Evolutionary conservation across 495 filamentous ascomycete species (phyloP), one percentile per base, ranked within the genome.

Genomic region (Penicillium paxilli): DNA sequence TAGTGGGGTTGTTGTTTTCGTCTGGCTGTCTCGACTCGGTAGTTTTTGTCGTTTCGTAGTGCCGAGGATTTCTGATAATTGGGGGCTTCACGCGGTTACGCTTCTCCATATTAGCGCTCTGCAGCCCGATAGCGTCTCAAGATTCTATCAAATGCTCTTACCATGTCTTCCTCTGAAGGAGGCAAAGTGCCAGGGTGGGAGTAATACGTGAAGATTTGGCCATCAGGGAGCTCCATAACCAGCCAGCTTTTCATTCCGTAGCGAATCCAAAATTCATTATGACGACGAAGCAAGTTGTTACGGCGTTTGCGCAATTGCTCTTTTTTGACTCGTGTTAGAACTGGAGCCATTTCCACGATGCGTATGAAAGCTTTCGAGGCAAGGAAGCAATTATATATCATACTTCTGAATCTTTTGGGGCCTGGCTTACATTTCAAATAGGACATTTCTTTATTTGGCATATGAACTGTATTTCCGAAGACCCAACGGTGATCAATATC

Each of bases 231-330:
- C 30, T 50, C 48, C 48, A 50, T 50, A 1, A 26, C 25, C 1
- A 50, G 30, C 48, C 48, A 50, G 37, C 37, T 50, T 28, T 37
- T 37, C 14, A 38, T 38, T n/a, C 16, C 16, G n/a, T 38, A 38
- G 14, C 16, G 6, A 38, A 16, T 14, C 35, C 35, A 38, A 6
- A 38, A 38, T 16, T 38, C 35, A 19, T 38, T 38, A 16, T 38
- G 35, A 38, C 35, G 35, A 19, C 35, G 35, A 16, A 38, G 35
- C 35, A 38, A n/a, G 35, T 38, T 38, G 14, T 38, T 19, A 16
- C 35, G 14, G 14, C 35, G 35, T 19, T 38, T 38, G 11, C 35
- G 35, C 1, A 38, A 16, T 38, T 38, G 35, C 14, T 38, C 35
- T 38, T 38, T 38, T 7, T 38, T 38, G n/a, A 38, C 35, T 19